Evolutionary conservation across 1,284 basidiomycete genomes (phyloP), one percentile per base, ranked within the genome.

Genomic region (Rhodofomes roseus): DNA sequence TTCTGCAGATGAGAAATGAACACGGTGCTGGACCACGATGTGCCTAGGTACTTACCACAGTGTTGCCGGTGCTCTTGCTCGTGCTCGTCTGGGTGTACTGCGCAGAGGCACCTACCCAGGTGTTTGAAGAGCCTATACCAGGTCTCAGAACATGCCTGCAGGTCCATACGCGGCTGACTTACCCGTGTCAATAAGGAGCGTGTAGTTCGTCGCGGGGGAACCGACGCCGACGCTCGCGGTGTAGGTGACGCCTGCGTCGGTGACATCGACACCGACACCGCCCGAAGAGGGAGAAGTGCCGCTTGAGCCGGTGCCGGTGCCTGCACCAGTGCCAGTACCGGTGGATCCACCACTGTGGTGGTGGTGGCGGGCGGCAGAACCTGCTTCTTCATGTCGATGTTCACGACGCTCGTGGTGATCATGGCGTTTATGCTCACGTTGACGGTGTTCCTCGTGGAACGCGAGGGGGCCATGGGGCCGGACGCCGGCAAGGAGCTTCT

Each of bases 111-210:
- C 83, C 82, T 34, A 86, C 68, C 82, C 81, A 84, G 14, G 80
- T 84, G 65, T 75, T 77, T 56, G 73, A 77, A 61, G 71, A 73
- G 16, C 72, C 71, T 72, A 55, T 23, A n/a, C 14, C 36, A 39
- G n/a, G 46, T 18, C 25, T 6, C 16, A 55, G 12, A 25, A 46
- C 23, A 52, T 39, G 44, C 41, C 27, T 20, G 41, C 50, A 25
- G 12, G 22, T 7, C 9, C 1, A 20, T 8, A 56, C 54, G n/a
- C 8, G 22, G 20, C 18, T 18, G 18, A 58, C 61, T 18, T 57
- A 72, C 82, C 83, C 0, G 82, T 86, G 61, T 86, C 84, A 44
- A 86, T 81, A 60, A 86, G 71, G 56, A 86, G 78, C 1, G 68
- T 74, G 80, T 84, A 89, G 18, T 72, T 69, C 2, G 84, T 86